These are phyloP conservation scores for Cladosporium sp. DNA, from an alignment of 2,329 filamentous ascomycete species.

Conservation along the genomic window DNA sequence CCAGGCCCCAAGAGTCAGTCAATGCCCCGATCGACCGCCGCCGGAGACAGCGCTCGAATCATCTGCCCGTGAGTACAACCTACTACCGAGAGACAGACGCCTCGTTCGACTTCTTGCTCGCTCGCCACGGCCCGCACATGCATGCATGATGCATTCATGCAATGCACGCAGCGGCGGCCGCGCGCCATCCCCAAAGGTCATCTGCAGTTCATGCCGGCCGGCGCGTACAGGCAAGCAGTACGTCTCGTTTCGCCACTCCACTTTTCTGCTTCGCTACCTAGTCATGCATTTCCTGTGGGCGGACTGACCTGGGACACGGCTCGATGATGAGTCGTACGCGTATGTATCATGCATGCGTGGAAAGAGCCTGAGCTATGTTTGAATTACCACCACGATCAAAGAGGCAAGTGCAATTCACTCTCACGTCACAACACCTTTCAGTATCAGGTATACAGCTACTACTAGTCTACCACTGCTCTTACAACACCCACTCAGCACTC, in stretches of 20 bases:
- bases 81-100: background rate
- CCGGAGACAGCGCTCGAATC: background rate
- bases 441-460: background rate
- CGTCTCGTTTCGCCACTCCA: slow-evolving; percentile 1
- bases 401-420: background rate
- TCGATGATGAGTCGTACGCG: background rate
- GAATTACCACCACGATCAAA: background rate
- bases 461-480: background rate
- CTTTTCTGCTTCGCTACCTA: background rate
- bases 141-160: background rate
- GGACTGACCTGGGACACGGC: background rate
- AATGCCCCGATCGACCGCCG: slow-evolving; percentile 4
- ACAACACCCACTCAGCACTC: background rate
- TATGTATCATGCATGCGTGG: background rate
- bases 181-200: slow-evolving; percentile 2
- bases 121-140: background rate
- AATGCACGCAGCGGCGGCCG: background rate
- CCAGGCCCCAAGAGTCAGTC: background rate
- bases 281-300: background rate
- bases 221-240: background rate
- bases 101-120: background rate
- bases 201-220: slow-evolving; percentile 10
- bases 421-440: background rate
- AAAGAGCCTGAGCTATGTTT: background rate
- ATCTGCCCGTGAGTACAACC: background rate